These are phyloP conservation scores for Trichoderma brevicompactum DNA, from an alignment of 2,329 filamentous ascomycete genomes.

Conservation along the genomic window DNA sequence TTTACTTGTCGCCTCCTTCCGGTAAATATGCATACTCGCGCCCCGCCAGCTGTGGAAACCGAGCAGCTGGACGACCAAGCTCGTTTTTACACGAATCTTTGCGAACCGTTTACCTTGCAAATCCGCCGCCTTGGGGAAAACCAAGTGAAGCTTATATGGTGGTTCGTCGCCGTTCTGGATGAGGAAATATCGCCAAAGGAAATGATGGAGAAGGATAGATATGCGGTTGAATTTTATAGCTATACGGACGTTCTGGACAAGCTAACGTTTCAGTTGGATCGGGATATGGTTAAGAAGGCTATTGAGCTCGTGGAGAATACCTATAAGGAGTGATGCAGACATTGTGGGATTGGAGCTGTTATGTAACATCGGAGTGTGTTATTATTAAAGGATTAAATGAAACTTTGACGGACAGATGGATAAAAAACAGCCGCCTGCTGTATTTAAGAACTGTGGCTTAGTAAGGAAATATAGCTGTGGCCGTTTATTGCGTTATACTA, in stretches of 20 bases:
- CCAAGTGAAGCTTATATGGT: constrained; percentile 29
- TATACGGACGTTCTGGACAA: constrained; percentile 22
- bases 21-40: neutral
- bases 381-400: too few relatives aligned
- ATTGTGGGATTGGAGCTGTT: too few relatives aligned
- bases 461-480: too few relatives aligned
- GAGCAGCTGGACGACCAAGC: constrained; percentile 28
- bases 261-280: constrained; percentile 25
- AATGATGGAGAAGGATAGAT: neutral
- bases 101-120: constrained; percentile 30
- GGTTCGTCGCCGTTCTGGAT: constrained; percentile 27
- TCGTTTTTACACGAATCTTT: constrained; percentile 31
- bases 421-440: too few relatives aligned
- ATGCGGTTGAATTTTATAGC: constrained; percentile 23
- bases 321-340: too few relatives aligned
- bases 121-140: constrained; percentile 16
- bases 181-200: neutral
- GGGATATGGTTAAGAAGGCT: constrained; percentile 21
- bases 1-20: neutral
- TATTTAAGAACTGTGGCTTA: too few relatives aligned
- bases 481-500: too few relatives aligned
- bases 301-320: constrained; percentile 23
- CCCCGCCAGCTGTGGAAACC: neutral
- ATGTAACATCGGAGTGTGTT: too few relatives aligned
- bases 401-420: too few relatives aligned